Evolutionary conservation across 2,329 filamentous ascomycete species (phyloP), one percentile per base, ranked within the genome.

Genomic region (Xylaria sp.): DNA sequence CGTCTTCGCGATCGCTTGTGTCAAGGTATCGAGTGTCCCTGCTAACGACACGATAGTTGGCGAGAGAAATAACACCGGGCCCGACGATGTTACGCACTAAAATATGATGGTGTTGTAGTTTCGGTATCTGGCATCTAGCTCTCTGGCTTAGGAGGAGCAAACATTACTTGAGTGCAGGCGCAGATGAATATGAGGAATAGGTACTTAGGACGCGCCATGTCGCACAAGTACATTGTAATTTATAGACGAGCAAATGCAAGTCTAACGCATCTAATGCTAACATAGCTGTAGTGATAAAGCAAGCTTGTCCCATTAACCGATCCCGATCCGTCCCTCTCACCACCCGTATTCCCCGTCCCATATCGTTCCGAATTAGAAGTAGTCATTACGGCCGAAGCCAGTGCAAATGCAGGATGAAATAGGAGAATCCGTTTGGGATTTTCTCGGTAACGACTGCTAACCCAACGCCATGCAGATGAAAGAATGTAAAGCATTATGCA

Each of bases 31-130:
- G 22, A 22, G 5, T 43, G 24, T 11, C 7, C 39, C 17, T 22
- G 8, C 5, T 75, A 62, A 76, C 56, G 39, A 46, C 48, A 19
- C 21, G 18, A 19, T 49, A 85, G 82, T 85, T 40, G 82, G 82
- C 13, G 82, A 85, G 71, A 80, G 72, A 61, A 85, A 85, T 58
- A 76, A 72, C 13, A 74, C 76, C 2, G 80, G 78, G 0, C 81
- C 81, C 1, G 76, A 78, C 49, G 72, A 72, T 49, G 66, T 69
- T 44, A 50, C 59, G 43, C 72, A 77, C 59, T 78, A 44, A 60
- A 34, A 13, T 34, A 34, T 19, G 40, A 18, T 11, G 22, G 7
- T 13, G 29, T 43, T 18, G n/a, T 18, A 39, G 19, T 37, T 29
- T 29, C 22, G 17, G 17, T 13, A 22, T 11, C 16, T n/a, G n/a